These are phyloP conservation scores for Diaporthe caulivora DNA, from an alignment of 2,329 filamentous ascomycete genomes.

Conservation along the genomic window DNA sequence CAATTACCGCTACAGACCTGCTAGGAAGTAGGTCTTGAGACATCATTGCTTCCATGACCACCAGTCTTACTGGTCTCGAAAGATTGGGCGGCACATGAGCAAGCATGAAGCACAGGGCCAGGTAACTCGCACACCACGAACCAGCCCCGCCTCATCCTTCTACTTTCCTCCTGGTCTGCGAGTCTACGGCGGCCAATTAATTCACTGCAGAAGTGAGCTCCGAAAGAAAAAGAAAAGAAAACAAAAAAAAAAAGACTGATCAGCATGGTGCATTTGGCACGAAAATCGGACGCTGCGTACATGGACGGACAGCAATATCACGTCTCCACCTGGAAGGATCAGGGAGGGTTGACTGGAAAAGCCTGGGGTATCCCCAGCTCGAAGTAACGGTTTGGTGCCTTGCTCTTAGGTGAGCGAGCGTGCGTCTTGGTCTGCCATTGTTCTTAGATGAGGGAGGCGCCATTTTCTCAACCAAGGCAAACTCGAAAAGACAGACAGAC, in stretches of 20 bases:
- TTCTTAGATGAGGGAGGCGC: constrained; percentile 21
- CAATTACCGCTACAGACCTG: constrained; percentile 31
- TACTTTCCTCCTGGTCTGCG: neutral
- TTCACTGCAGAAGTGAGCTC: neutral
- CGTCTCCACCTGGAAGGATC: neutral
- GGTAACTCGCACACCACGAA: neutral
- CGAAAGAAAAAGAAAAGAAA: neutral
- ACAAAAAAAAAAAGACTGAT: neutral
- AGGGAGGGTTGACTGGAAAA: neutral
- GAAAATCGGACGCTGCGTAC: neutral
- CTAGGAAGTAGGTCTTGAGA: neutral
- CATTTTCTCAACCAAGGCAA: constrained; percentile 18
- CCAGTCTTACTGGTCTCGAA: neutral
- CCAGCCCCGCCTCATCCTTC: neutral
- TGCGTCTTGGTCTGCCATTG: constrained; percentile 26
- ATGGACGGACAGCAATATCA: neutral
- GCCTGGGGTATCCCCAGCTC: neutral
- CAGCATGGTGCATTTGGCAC: neutral
- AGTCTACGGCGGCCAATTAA: neutral
- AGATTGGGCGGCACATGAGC: neutral
- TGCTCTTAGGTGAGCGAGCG: constrained; percentile 33
- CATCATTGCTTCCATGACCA: neutral
- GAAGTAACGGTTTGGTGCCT: constrained; percentile 18
- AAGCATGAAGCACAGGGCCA: neutral
- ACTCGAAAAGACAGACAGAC: constrained; percentile 12